These are phyloP conservation scores for Kalanchoe fedtschenkoi DNA, from an alignment of 164 flowering plant species.

Conservation along the genomic window DNA sequence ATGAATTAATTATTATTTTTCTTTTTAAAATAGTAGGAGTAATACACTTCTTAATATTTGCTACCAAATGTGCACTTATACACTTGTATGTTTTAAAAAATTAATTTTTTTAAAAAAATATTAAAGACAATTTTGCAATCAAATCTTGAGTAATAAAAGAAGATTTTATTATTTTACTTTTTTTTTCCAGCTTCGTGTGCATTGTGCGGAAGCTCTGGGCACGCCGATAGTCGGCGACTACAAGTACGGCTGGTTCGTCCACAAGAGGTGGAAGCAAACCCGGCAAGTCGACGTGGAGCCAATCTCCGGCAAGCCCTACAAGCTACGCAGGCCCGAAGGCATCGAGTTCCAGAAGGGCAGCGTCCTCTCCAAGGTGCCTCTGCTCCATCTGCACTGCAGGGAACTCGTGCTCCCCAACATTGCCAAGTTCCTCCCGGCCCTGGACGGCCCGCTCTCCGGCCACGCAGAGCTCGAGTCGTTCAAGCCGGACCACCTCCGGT, in stretches of 20 bases:
- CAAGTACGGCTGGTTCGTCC: conserved; percentile 50
- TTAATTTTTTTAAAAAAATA: no score
- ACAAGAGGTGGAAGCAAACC: conserved; percentile 74
- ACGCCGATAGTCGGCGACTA: conserved; percentile 12
- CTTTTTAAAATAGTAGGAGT: no score
- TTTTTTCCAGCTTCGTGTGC: conserved; percentile 68
- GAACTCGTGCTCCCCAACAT: conserved; percentile 80
- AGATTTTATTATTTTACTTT: not conserved
- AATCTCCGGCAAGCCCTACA: conserved; percentile 59
- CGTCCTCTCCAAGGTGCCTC: conserved; percentile 75
- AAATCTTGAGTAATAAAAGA: not conserved
- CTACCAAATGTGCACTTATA: no score
- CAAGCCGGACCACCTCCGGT: conserved; percentile 55
- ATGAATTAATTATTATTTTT: no score
- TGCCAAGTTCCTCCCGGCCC: conserved; percentile 38
- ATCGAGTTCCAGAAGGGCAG: conserved; percentile 89
- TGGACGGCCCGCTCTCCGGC: conserved; percentile 6
- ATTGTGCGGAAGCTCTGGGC: conserved; percentile 25
- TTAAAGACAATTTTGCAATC: no score
- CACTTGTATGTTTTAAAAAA: no score
- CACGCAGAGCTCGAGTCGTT: conserved; percentile 9
- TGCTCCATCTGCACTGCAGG: conserved; percentile 77
- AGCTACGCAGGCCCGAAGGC: conserved; percentile 60
- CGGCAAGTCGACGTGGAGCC: conserved; percentile 67
- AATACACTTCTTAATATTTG: no score